A percentile compares a stretch with the other conserved stretches of the same genome.
Evolutionary conservation across 805 yeast species (phyloP).

Genomic region (Starmerella sirachaensis): DNA sequence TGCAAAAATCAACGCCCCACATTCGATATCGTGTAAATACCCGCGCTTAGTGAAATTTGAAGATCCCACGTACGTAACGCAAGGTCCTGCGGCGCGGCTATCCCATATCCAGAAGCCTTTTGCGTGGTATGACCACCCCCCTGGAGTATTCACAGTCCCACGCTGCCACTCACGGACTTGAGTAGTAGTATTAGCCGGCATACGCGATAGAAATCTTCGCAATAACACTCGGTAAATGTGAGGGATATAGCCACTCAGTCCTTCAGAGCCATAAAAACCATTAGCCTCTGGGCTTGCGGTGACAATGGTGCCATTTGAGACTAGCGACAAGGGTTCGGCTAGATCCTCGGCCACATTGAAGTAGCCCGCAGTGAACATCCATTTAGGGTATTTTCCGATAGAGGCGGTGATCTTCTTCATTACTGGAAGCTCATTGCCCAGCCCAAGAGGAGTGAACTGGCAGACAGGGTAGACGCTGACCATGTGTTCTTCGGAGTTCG

Average conservation of each 20-base stretch:
- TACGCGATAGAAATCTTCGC: conserved; percentile 48
- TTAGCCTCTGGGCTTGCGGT: conserved; percentile 92
- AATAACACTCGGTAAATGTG: conserved; percentile 76
- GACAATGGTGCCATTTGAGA: conserved; percentile 52
- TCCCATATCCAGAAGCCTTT: conserved; percentile 75
- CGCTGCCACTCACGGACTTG: conserved; percentile 70
- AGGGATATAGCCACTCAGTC: conserved; percentile 71
- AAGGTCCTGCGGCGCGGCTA: conserved; percentile 34
- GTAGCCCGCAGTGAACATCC: conserved; percentile 94
- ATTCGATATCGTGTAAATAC: conserved; percentile 74
- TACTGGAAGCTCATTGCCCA: conserved; percentile 73
- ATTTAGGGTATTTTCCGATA: conserved; percentile 33
- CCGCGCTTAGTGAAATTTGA: conserved; percentile 90
- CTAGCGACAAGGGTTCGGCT: conserved; percentile 40
- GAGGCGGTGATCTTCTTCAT: conserved; percentile 27
- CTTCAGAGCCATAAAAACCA: conserved; percentile 77
- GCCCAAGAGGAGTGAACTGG: conserved; percentile 75
- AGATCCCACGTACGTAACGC: conserved; percentile 72
- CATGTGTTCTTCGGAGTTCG: conserved; percentile 24
- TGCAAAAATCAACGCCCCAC: conserved; percentile 72
- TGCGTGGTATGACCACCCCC: conserved; percentile 97
- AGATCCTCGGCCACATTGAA: conserved; percentile 80
- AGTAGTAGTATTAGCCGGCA: conserved; percentile 39
- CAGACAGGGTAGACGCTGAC: conserved; percentile 83
- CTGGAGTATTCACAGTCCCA: conserved; percentile 67